Evolutionary conservation across 495 filamentous ascomycete genomes (phyloP).

Genomic region (Penicillium cataractarum): DNA sequence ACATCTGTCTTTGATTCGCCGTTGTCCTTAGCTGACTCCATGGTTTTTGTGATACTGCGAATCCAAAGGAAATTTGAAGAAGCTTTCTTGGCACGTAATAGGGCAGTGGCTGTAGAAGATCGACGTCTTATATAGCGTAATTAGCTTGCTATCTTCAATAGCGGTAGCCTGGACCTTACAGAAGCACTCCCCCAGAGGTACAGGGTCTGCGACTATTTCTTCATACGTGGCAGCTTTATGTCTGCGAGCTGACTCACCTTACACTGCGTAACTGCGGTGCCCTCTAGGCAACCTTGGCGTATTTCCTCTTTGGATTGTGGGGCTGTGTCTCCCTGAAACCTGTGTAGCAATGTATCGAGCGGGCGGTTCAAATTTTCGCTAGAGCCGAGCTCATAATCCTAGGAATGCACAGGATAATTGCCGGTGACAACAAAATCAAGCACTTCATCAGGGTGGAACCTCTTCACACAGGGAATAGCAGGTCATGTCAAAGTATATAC

Average conservation of each 20-base stretch:
- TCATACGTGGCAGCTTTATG: background rate
- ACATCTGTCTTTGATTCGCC: conserved; percentile 23
- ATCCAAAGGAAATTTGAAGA: background rate
- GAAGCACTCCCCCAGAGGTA: background rate
- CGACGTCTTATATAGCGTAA: background rate
- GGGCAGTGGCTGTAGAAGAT: background rate
- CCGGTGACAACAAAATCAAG: too few species aligned
- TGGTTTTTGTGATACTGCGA: background rate
- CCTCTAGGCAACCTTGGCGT: background rate
- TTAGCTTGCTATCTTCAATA: background rate
- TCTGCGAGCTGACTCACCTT: conserved; percentile 1
- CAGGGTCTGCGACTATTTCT: background rate
- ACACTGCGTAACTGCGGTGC: background rate
- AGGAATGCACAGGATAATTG: too few species aligned
- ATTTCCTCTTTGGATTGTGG: background rate
- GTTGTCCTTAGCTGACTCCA: conserved; percentile 7
- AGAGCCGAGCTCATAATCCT: background rate
- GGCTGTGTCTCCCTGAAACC: background rate
- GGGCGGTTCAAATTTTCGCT: background rate
- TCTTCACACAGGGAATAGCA: too few species aligned
- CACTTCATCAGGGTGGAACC: too few species aligned
- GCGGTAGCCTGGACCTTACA: background rate
- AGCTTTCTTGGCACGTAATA: background rate
- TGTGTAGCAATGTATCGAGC: background rate
- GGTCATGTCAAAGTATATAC: too few species aligned